These are phyloP conservation scores for Tausonia pullulans DNA, from an alignment of 1,284 basidiomycete species.

Conservation along the genomic window DNA sequence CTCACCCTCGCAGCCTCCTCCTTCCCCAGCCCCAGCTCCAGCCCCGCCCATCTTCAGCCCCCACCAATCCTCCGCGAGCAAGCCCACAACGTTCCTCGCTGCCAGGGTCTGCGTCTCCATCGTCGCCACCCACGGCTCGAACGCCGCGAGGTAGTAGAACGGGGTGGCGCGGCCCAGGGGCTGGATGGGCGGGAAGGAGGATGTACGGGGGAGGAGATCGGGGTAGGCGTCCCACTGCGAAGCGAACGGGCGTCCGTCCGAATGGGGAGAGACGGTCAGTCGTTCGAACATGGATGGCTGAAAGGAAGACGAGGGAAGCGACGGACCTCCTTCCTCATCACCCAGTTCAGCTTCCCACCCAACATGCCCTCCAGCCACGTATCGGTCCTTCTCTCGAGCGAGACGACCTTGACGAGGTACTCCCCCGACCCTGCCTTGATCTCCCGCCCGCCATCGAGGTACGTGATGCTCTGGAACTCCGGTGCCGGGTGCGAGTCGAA, in stretches of 20 bases:
- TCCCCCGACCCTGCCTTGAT: slow-evolving; percentile 40
- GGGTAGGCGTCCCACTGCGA: too few relatives aligned
- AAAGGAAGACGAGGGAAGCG: too few relatives aligned
- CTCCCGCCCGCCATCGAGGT: slow-evolving; percentile 46
- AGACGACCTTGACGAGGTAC: slow-evolving; percentile 81
- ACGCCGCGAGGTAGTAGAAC: slow-evolving; percentile 77
- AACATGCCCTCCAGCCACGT: slow-evolving; percentile 58
- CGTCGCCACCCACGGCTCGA: slow-evolving; percentile 57
- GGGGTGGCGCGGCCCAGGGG: slow-evolving; percentile 46
- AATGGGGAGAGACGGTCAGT: slow-evolving; percentile 59
- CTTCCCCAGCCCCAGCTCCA: slow-evolving; percentile 7
- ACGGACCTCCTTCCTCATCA: slow-evolving; percentile 53
- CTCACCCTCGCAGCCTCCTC: slow-evolving; percentile 7
- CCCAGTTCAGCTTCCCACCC: slow-evolving; percentile 62
- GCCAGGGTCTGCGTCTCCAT: slow-evolving; percentile 89
- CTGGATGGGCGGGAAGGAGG: slow-evolving; percentile 59
- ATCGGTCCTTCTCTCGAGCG: slow-evolving; percentile 50
- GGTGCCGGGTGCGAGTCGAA: slow-evolving; percentile 46
- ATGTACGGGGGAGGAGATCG: slow-evolving; percentile 47
- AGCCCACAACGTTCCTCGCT: slow-evolving; percentile 69
- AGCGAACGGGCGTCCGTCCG: slow-evolving; percentile 21
- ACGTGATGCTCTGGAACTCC: slow-evolving; percentile 81
- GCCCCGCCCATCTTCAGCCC: slow-evolving; percentile 29
- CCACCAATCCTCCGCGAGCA: slow-evolving; percentile 57
- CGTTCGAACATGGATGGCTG: slow-evolving; percentile 30